Conservation (phyloP, 495 filamentous ascomycete species). For the Xylaria telfairii region DNA sequence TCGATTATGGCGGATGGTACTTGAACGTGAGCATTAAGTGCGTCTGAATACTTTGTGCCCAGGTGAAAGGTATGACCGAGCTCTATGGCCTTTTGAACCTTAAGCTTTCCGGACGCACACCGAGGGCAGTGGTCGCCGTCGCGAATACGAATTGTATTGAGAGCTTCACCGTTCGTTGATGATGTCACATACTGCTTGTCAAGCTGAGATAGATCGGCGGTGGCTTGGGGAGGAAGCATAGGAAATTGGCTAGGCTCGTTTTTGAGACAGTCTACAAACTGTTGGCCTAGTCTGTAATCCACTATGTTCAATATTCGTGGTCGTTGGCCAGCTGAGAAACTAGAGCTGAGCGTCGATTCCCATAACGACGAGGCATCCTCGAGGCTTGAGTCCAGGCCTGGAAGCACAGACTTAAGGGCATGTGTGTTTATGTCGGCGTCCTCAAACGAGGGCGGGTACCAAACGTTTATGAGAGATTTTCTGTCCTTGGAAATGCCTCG, state of each 20-base stretch:
- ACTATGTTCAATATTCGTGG: slow-evolving; percentile 58
- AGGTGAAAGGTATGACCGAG: slow-evolving; percentile 95
- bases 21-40: slow-evolving; percentile 61
- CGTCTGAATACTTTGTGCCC: slow-evolving; percentile 83
- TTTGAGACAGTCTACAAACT: slow-evolving; percentile 35
- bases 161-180: slow-evolving; percentile 30
- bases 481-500: slow-evolving; percentile 73
- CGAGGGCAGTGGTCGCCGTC: slow-evolving; percentile 74
- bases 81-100: slow-evolving; percentile 76
- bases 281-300: slow-evolving; percentile 52
- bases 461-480: slow-evolving; percentile 68
- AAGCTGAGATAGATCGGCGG: not conserved
- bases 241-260: slow-evolving; percentile 36
- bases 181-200: slow-evolving; percentile 29
- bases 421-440: slow-evolving; percentile 69
- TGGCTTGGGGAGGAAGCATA: slow-evolving; percentile 31
- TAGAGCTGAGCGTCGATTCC: slow-evolving; percentile 40
- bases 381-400: slow-evolving; percentile 74
- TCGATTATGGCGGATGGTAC: slow-evolving; percentile 27
- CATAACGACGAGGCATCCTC: slow-evolving; percentile 66
- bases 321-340: slow-evolving; percentile 10
- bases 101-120: slow-evolving; percentile 69
- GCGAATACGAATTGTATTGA: slow-evolving; percentile 68
- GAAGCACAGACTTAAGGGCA: slow-evolving; percentile 72
- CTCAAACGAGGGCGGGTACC: slow-evolving; percentile 58